Evolutionary conservation across 73 alveolate genomes (phyloP).

Genomic region (Stentor coeruleus): DNA sequence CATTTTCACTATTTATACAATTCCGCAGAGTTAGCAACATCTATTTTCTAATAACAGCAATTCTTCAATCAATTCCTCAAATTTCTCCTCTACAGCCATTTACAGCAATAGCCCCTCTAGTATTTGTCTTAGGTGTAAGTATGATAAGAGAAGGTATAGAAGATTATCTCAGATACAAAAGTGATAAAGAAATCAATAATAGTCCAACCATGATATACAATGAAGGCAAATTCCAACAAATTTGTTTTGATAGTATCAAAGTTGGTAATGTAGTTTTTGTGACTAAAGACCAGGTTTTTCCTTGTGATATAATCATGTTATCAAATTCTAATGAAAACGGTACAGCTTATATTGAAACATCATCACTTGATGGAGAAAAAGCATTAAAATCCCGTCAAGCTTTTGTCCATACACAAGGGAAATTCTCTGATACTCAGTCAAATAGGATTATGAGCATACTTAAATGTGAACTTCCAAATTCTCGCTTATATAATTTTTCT

Average conservation of each 20-base stretch:
- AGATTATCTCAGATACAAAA: conserved; percentile 72
- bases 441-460: background rate
- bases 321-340: conserved; percentile 86
- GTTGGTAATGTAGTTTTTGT: conserved; percentile 54
- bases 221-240: conserved; percentile 34
- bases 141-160: conserved; percentile 88
- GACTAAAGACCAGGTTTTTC: conserved; percentile 65
- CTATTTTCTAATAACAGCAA: conserved; percentile 66
- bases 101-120: conserved; percentile 56
- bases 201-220: conserved; percentile 29
- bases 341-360: conserved; percentile 87
- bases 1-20: conserved; percentile 57
- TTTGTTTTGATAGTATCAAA: conserved; percentile 34
- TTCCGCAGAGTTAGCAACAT: conserved; percentile 72
- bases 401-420: conserved; percentile 19
- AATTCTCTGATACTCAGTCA: background rate
- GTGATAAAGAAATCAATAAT: conserved; percentile 35
- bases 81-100: conserved; percentile 68
- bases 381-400: conserved; percentile 75
- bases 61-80: conserved; percentile 67
- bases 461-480: conserved; percentile 19
- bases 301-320: conserved; percentile 90
- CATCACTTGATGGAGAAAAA: conserved; percentile 97
- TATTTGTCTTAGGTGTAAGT: conserved; percentile 63
- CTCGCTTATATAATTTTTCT: conserved; percentile 13